A percentile compares a stretch with the other conserved stretches of the same genome.
These are phyloP conservation scores for Xylariales sp. DNA, from an alignment of 2,329 filamentous ascomycete species.

Conservation along the genomic window DNA sequence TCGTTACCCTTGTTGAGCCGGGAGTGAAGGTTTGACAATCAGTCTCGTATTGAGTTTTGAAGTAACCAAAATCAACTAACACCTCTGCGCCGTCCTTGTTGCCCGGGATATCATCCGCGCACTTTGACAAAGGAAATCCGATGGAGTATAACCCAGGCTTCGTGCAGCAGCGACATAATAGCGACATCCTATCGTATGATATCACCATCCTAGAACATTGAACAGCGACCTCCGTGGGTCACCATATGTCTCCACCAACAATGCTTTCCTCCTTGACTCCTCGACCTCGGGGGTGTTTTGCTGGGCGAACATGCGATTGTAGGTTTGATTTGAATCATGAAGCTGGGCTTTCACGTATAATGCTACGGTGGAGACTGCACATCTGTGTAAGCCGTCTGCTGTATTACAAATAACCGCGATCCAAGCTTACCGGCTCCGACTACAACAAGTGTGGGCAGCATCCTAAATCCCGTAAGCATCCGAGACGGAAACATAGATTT, in stretches of 20 bases:
- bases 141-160: too few relatives aligned
- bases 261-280: constrained; percentile 16
- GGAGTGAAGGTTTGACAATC: too few relatives aligned
- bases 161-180: too few relatives aligned
- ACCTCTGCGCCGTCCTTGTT: too few relatives aligned
- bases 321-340: constrained; percentile 12
- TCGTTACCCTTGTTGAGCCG: too few relatives aligned
- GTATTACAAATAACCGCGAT: too few relatives aligned
- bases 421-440: constrained; percentile 3
- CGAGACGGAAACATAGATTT: too few relatives aligned
- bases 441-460: constrained; percentile 3
- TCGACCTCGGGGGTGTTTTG: constrained; percentile 28
- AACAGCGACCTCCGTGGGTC: constrained; percentile 26
- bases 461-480: not conserved
- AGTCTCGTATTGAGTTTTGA: too few relatives aligned
- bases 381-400: not conserved
- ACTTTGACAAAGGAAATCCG: too few relatives aligned
- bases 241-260: constrained; percentile 22
- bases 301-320: constrained; percentile 25
- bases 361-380: constrained; percentile 13
- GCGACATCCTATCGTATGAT: too few relatives aligned
- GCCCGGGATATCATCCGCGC: too few relatives aligned
- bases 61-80: too few relatives aligned
- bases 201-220: constrained; percentile 25
- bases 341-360: constrained; percentile 21